Evolutionary conservation across 495 filamentous ascomycete genomes (phyloP).

Genomic region (Podospora australis): DNA sequence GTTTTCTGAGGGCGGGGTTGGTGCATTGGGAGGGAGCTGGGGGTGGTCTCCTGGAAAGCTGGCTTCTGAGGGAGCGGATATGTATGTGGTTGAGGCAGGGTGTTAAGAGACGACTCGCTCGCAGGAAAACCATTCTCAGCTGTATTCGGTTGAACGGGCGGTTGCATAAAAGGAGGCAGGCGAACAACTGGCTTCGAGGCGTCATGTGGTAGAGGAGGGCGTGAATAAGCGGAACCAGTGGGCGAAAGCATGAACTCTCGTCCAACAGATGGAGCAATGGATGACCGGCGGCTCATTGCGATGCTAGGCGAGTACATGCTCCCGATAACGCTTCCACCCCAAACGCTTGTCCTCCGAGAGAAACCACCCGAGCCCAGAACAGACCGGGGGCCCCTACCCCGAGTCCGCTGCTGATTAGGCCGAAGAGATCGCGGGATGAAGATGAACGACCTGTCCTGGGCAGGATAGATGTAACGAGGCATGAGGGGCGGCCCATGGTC

Average conservation of each 20-base stretch:
- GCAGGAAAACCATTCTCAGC: conserved; percentile 8
- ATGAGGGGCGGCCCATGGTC: conserved; percentile 46
- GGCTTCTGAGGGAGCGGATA: conserved; percentile 65
- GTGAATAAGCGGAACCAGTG: conserved; percentile 65
- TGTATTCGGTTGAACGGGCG: conserved; percentile 21
- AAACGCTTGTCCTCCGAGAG: conserved; percentile 63
- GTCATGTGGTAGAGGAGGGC: conserved; percentile 56
- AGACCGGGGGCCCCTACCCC: conserved; percentile 62
- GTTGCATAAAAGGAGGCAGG: conserved; percentile 61
- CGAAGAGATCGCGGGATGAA: conserved; percentile 93
- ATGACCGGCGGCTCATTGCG: conserved; percentile 86
- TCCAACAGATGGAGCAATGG: conserved; percentile 68
- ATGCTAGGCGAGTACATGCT: conserved; percentile 86
- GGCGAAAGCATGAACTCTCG: conserved; percentile 70
- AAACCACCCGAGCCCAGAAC: conserved; percentile 58
- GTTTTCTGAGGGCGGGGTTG: conserved; percentile 93
- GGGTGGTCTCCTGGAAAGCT: conserved; percentile 69
- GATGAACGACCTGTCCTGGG: conserved; percentile 86
- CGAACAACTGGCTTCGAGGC: conserved; percentile 72
- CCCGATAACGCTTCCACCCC: conserved; percentile 66
- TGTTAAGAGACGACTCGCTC: conserved; percentile 37
- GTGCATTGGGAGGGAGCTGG: conserved; percentile 77
- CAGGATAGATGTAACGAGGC: conserved; percentile 85
- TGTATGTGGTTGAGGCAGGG: conserved; percentile 48
- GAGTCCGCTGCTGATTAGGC: conserved; percentile 80